A percentile compares a stretch with the other conserved stretches of the same genome.
These are phyloP conservation scores for Pseudogymnoascus sp. DNA, from an alignment of 2,329 filamentous ascomycete species.

Conservation along the genomic window DNA sequence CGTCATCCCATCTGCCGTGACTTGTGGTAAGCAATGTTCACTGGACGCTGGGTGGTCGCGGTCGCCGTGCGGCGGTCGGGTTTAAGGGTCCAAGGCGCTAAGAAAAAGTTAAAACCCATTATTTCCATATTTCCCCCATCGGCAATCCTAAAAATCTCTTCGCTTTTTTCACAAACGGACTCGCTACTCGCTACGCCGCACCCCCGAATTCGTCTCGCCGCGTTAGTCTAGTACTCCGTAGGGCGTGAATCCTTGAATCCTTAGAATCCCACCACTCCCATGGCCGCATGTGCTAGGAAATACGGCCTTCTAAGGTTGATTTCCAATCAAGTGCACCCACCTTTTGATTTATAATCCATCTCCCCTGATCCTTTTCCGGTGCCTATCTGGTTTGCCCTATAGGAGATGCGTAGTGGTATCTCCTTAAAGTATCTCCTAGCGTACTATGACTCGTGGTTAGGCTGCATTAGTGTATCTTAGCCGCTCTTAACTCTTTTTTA, in stretches of 20 bases:
- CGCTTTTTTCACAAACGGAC: neutral
- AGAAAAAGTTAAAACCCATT: neutral
- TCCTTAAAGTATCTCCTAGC: neutral
- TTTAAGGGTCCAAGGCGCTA: neutral
- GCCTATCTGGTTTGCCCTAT: neutral
- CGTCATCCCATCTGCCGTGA: neutral
- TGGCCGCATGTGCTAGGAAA: neutral
- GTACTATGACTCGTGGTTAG: neutral
- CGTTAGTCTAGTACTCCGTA: neutral
- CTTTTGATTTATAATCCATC: slow-evolving; percentile 3
- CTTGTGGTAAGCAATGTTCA: neutral
- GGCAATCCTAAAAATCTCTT: neutral
- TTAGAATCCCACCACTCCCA: neutral
- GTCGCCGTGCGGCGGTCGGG: neutral
- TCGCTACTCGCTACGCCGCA: neutral
- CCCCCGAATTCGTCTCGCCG: neutral
- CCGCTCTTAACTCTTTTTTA: neutral
- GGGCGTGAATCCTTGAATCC: neutral
- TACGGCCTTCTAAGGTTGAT: neutral
- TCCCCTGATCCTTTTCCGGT: neutral
- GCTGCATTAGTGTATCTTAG: neutral
- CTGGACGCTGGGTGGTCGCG: neutral
- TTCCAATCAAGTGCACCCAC: neutral
- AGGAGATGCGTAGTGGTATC: neutral
- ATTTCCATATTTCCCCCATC: neutral